phyloP scores from a whole-genome alignment of 2,329 filamentous ascomycete species.

The Knoxdaviesia proteae region DNA sequence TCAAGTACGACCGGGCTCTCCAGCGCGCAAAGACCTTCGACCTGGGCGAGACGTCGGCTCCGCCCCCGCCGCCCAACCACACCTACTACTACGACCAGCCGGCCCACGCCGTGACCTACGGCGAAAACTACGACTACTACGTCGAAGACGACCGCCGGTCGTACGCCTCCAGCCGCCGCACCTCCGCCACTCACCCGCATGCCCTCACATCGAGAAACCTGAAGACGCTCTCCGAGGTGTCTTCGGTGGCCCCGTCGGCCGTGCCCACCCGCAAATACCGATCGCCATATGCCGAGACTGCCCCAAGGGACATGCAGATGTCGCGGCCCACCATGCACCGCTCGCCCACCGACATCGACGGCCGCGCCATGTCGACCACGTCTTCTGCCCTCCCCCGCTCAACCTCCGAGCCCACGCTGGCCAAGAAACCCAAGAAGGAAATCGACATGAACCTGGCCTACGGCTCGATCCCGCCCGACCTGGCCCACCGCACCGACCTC shows the following conservation, averaged over 20 bases:
- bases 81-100: conserved; percentile 8
- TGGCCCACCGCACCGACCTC: conserved; percentile 27
- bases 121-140: conserved; percentile 6
- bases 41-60: conserved; percentile 5
- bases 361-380: not conserved
- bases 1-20: conserved; percentile 41
- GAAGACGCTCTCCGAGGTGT: conserved; percentile 30
- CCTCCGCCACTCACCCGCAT: conserved; percentile 8
- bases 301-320: conserved; percentile 7
- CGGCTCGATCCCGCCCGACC: conserved; percentile 56
- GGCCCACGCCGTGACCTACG: conserved; percentile 4
- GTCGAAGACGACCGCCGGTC: conserved; percentile 16
- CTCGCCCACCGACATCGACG: conserved; percentile 11
- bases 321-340: conserved; percentile 13
- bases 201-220: conserved; percentile 32
- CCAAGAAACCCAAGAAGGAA: conserved; percentile 18
- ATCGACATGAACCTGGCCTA: conserved; percentile 90
- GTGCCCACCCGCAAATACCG: conserved; percentile 17
- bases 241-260: conserved; percentile 23
- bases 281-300: conserved; percentile 21
- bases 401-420: conserved; percentile 18
- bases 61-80: conserved; percentile 9
- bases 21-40: conserved; percentile 42
- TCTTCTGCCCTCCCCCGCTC: conserved; percentile 11
- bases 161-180: conserved; percentile 17